Conservation (phyloP, 164 flowering plant genomes). For the Chimonanthus praecox region DNA sequence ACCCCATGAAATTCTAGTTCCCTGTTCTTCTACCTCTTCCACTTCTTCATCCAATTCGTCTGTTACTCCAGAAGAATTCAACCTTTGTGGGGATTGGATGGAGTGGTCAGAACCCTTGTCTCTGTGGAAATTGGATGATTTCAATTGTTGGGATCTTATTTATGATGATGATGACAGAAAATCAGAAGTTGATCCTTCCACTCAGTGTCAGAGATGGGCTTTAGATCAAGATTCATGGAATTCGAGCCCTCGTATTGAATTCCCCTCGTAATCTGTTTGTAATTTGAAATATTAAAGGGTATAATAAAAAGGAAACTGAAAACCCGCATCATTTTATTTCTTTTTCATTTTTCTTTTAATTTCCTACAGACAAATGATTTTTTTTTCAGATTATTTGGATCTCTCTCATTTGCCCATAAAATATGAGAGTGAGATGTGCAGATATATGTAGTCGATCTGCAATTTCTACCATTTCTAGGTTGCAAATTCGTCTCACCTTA, state of each 20-base stretch:
- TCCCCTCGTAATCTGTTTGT: background rate
- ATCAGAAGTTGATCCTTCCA: constrained; percentile 15
- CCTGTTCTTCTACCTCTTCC: constrained; percentile 23
- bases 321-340: background rate
- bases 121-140: constrained; percentile 40
- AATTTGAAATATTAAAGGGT: constrained; percentile 3
- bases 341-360: background rate
- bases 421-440: background rate
- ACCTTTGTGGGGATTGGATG: constrained; percentile 20
- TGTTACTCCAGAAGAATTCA: constrained; percentile 20
- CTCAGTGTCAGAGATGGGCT: constrained; percentile 14
- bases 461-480: background rate
- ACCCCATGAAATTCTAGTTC: constrained; percentile 51
- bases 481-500: too few relatives aligned
- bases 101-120: constrained; percentile 37
- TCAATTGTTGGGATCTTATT: constrained; percentile 45
- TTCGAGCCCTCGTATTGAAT: constrained; percentile 27
- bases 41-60: constrained; percentile 11
- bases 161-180: constrained; percentile 24
- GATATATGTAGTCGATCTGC: background rate
- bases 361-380: background rate
- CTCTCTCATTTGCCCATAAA: background rate
- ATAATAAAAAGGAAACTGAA: background rate
- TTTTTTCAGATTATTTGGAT: background rate
- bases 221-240: constrained; percentile 31